Evolutionary conservation across 805 yeast species (phyloP).

Genomic region (Lipomyces chichibuensis): DNA sequence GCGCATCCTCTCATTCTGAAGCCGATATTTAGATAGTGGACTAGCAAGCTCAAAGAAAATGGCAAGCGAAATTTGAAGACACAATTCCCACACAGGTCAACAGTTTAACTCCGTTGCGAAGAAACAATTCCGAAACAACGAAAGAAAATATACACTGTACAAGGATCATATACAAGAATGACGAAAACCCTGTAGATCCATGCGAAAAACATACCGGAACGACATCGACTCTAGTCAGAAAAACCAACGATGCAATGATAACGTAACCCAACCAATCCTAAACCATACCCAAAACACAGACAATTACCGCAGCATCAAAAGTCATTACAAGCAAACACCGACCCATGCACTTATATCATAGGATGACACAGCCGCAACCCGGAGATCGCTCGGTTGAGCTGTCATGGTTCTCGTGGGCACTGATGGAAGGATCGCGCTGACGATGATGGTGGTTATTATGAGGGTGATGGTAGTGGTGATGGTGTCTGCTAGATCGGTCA

Average conservation of each 20-base stretch:
- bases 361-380: slow-evolving; percentile 29
- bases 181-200: background rate
- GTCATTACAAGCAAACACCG: background rate
- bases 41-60: background rate
- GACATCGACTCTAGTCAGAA: background rate
- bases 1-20: background rate
- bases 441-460: slow-evolving; percentile 4
- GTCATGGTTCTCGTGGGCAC: background rate
- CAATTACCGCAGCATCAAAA: background rate
- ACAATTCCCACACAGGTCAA: background rate
- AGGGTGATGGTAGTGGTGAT: slow-evolving; percentile 3
- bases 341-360: background rate
- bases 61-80: background rate
- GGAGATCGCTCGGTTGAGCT: slow-evolving; percentile 6
- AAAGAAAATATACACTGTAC: background rate
- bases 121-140: background rate
- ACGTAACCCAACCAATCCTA: background rate
- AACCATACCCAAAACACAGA: background rate
- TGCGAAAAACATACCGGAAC: background rate
- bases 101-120: background rate
- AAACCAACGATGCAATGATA: background rate
- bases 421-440: background rate
- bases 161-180: background rate
- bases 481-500: slow-evolving; percentile 7
- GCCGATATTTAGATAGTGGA: background rate